phyloP scores from a whole-genome alignment of 140 eudicot species.

The Bidens hawaiensis region DNA sequence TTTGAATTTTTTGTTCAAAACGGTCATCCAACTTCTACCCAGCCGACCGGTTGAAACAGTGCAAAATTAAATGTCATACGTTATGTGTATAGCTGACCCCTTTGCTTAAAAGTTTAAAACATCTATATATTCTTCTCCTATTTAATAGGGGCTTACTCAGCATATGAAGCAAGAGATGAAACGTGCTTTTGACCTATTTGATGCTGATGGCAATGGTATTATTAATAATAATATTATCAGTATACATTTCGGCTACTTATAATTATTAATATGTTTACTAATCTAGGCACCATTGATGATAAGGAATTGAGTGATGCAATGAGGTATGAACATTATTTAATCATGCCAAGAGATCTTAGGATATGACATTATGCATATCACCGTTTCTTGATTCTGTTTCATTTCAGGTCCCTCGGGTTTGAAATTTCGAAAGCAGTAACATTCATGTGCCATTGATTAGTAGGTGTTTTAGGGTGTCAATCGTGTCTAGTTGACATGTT shows the following conservation, averaged over 20 bases:
- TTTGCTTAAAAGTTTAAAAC: no score
- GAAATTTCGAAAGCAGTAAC: slow-evolving; percentile 66
- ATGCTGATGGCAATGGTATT: slow-evolving; percentile 64
- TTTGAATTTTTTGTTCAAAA: no score
- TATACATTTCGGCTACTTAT: neutral
- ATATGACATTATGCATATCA: neutral
- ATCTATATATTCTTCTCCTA: no score
- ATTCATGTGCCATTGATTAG: neutral
- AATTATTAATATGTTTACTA: neutral
- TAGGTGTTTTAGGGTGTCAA: neutral
- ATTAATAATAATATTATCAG: no score
- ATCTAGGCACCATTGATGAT: slow-evolving; percentile 80
- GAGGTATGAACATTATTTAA: slow-evolving; percentile 43
- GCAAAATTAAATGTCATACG: no score
- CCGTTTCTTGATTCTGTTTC: slow-evolving; percentile 2
- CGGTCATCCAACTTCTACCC: no score
- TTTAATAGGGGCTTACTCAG: slow-evolving; percentile 44
- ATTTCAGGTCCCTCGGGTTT: slow-evolving; percentile 74
- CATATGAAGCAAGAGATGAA: slow-evolving; percentile 58
- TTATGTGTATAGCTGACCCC: no score
- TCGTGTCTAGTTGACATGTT: no score
- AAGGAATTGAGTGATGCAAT: slow-evolving; percentile 79
- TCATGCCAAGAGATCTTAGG: neutral
- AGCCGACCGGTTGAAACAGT: no score
- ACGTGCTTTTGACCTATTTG: slow-evolving; percentile 72